These are phyloP conservation scores for Podospora pseudoanserina DNA, from an alignment of 495 filamentous ascomycete species.

Conservation along the genomic window DNA sequence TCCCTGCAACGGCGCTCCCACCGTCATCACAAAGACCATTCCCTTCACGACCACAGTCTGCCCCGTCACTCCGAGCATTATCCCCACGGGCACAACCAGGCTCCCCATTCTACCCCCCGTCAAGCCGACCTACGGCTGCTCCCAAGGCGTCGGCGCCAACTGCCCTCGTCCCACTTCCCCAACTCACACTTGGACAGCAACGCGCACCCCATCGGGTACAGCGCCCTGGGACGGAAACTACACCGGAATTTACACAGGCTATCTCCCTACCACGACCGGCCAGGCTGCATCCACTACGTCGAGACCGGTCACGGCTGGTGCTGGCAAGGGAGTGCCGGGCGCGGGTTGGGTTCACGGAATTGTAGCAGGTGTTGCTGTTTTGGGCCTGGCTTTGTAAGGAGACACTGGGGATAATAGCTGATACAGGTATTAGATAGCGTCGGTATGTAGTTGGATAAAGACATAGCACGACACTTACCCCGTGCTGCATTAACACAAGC, in stretches of 20 bases:
- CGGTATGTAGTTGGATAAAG: no score
- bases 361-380: background rate
- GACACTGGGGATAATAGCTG: no score
- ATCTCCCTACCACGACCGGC: background rate
- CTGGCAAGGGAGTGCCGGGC: background rate
- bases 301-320: background rate
- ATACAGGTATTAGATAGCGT: no score
- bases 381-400: background rate
- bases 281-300: background rate
- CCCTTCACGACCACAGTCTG: slow-evolving; percentile 26
- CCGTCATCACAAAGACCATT: slow-evolving; percentile 32
- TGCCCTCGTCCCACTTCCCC: background rate
- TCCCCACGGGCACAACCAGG: background rate
- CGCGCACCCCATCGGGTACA: background rate
- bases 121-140: slow-evolving; percentile 2
- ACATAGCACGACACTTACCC: no score
- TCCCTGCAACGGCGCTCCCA: slow-evolving; percentile 31
- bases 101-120: background rate
- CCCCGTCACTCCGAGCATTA: slow-evolving; percentile 14
- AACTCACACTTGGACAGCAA: background rate
- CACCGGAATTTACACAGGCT: background rate
- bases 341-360: background rate
- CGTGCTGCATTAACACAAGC: no score
- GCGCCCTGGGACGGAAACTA: background rate
- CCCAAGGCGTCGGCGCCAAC: slow-evolving; percentile 1